Evolutionary conservation across 2,329 filamentous ascomycete genomes (phyloP).

Genomic region (Hirsutella rhossiliensis): DNA sequence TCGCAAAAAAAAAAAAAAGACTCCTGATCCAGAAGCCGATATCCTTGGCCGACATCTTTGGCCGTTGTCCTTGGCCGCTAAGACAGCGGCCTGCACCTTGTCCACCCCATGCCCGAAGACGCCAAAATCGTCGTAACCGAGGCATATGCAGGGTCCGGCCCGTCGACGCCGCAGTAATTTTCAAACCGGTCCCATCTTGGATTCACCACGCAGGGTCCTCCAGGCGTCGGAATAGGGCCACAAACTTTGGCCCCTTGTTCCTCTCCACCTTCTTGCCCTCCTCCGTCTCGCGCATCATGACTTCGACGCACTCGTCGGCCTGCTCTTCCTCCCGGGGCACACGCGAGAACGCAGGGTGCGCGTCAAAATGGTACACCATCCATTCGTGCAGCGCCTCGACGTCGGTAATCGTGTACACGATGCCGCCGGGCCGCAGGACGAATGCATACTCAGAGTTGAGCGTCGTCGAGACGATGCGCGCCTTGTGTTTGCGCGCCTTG

Average conservation of each 20-base stretch:
- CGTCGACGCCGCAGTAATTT: no score
- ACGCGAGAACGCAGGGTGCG: slow-evolving; percentile 67
- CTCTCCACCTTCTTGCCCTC: slow-evolving; percentile 94
- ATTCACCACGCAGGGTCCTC: slow-evolving; percentile 66
- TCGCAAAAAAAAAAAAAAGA: no score
- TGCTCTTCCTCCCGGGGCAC: slow-evolving; percentile 56
- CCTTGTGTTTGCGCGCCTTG: slow-evolving; percentile 95
- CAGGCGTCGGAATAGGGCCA: slow-evolving; percentile 73
- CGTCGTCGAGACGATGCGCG: slow-evolving; percentile 79
- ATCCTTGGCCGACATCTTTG: no score
- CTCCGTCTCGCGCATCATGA: slow-evolving; percentile 79
- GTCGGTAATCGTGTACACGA: slow-evolving; percentile 94
- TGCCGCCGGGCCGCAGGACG: slow-evolving; percentile 68
- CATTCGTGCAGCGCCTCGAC: slow-evolving; percentile 87
- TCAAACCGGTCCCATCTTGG: neutral
- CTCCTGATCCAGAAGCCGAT: no score
- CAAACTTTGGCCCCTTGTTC: slow-evolving; percentile 82
- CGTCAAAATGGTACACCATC: slow-evolving; percentile 81
- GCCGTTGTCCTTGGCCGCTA: no score
- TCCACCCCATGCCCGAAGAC: no score
- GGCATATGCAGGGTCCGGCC: no score
- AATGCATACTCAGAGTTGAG: slow-evolving; percentile 92
- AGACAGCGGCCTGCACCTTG: no score
- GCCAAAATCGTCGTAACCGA: no score
- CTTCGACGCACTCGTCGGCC: slow-evolving; percentile 55